A percentile compares a stretch with the other conserved stretches of the same genome.
These are phyloP conservation scores for Podospora pseudopauciseta DNA, from an alignment of 495 filamentous ascomycete species.

Conservation along the genomic window DNA sequence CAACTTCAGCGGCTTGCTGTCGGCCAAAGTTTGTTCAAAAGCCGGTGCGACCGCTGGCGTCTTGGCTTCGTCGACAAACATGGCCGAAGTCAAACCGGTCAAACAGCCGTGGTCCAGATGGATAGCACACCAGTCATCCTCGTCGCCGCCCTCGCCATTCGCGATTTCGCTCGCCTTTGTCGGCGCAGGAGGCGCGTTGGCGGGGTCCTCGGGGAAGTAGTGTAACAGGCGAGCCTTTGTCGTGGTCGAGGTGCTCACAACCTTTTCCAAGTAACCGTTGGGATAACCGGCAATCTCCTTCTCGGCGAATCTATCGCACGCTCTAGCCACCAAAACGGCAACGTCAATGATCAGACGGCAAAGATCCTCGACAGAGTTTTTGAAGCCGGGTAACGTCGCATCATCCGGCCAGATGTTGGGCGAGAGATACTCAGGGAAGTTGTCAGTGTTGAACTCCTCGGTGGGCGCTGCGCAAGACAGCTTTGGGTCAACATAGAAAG, in stretches of 20 bases:
- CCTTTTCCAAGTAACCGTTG: slow-evolving; percentile 72
- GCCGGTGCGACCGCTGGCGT: slow-evolving; percentile 35
- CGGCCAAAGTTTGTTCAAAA: slow-evolving; percentile 22
- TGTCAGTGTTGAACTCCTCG: slow-evolving; percentile 54
- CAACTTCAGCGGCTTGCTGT: slow-evolving; percentile 28
- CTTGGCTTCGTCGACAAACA: slow-evolving; percentile 84
- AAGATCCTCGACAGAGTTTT: slow-evolving; percentile 64
- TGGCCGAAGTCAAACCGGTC: slow-evolving; percentile 88
- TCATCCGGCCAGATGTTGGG: slow-evolving; percentile 81
- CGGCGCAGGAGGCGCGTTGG: slow-evolving; percentile 13
- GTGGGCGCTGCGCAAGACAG: slow-evolving; percentile 59
- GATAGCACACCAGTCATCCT: slow-evolving; percentile 95
- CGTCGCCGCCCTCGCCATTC: slow-evolving; percentile 44
- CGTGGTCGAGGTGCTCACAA: slow-evolving; percentile 78
- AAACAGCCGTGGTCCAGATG: slow-evolving; percentile 93
- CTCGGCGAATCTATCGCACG: slow-evolving; percentile 82
- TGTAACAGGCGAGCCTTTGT: slow-evolving; percentile 92
- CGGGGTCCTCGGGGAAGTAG: slow-evolving; percentile 70
- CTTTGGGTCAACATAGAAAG: slow-evolving; percentile 72
- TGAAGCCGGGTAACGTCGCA: slow-evolving; percentile 67
- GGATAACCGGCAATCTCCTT: slow-evolving; percentile 72
- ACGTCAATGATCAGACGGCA: slow-evolving; percentile 84
- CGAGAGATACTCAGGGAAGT: slow-evolving; percentile 56
- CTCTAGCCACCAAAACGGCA: slow-evolving; percentile 77
- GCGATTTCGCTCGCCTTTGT: slow-evolving; percentile 22